phyloP scores from a whole-genome alignment of 805 yeast species.

The Nakazawaea wickerhamii region DNA sequence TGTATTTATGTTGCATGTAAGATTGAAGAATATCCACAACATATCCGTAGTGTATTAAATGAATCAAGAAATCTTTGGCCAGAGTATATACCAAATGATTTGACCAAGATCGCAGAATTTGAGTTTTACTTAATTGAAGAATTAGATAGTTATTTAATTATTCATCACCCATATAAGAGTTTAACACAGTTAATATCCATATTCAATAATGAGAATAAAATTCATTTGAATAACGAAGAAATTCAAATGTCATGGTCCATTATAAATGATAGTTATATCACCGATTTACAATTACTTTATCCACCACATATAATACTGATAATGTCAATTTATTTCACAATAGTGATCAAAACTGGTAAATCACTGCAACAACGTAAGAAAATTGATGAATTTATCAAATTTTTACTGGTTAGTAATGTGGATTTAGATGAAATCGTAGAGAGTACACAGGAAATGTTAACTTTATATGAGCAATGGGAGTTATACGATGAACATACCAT shows the following conservation, averaged over 20 bases:
- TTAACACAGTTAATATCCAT: slow-evolving; percentile 46
- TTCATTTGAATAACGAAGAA: slow-evolving; percentile 51
- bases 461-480: slow-evolving; percentile 83
- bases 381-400: slow-evolving; percentile 53
- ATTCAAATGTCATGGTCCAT: slow-evolving; percentile 85
- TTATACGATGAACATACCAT: slow-evolving; percentile 66
- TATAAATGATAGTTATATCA: slow-evolving; percentile 82
- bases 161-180: slow-evolving; percentile 72
- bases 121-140: slow-evolving; percentile 93
- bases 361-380: slow-evolving; percentile 25
- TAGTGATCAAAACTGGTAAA: slow-evolving; percentile 38
- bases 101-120: slow-evolving; percentile 88
- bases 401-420: slow-evolving; percentile 70
- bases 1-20: slow-evolving; percentile 88
- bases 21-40: slow-evolving; percentile 93
- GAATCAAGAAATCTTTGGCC: slow-evolving; percentile 95
- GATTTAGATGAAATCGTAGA: slow-evolving; percentile 74
- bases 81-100: slow-evolving; percentile 86
- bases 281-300: slow-evolving; percentile 74
- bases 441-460: slow-evolving; percentile 78
- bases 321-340: slow-evolving; percentile 74
- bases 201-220: slow-evolving; percentile 28
- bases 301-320: slow-evolving; percentile 90
- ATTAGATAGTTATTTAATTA: slow-evolving; percentile 62
- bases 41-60: slow-evolving; percentile 72